These are phyloP conservation scores for Cyanidioschyzon merolae DNA, from an alignment of 23 red algal genomes.

Conservation along the genomic window DNA sequence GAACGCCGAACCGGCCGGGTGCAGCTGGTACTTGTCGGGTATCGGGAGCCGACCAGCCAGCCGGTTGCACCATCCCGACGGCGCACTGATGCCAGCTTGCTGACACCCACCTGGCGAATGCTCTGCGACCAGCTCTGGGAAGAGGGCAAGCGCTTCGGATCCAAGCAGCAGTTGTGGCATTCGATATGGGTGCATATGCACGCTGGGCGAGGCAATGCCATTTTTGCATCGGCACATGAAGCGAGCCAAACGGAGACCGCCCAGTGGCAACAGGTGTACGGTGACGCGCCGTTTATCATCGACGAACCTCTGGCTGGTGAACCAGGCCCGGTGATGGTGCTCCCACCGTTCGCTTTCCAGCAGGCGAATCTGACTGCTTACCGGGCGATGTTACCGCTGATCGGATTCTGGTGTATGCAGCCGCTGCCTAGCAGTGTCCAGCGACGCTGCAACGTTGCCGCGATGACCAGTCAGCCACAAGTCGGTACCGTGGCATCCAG, in stretches of 20 bases:
- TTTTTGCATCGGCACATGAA: constrained; percentile 12
- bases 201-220: constrained; percentile 4
- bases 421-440: not conserved
- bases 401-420: not conserved
- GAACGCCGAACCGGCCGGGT: constrained; percentile 18
- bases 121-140: not conserved
- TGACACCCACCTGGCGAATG: not conserved
- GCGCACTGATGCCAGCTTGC: not conserved
- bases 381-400: not conserved
- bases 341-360: constrained; percentile 27
- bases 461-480: not conserved
- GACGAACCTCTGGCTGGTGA: constrained; percentile 10
- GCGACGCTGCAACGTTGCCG: not conserved
- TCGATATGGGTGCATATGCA: constrained; percentile 28
- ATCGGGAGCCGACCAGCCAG: not conserved
- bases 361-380: constrained; percentile 15
- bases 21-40: constrained; percentile 16
- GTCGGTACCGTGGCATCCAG: not conserved
- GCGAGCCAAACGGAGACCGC: not conserved
- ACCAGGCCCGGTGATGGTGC: constrained; percentile 7
- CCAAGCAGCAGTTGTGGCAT: not conserved
- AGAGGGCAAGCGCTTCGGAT: not conserved
- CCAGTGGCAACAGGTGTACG: constrained; percentile 12
- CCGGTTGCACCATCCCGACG: not conserved
- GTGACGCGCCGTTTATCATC: constrained; percentile 4